Evolutionary conservation across 208 protist species (phyloP).

Genomic region (Acanthamoeba castellanii): DNA sequence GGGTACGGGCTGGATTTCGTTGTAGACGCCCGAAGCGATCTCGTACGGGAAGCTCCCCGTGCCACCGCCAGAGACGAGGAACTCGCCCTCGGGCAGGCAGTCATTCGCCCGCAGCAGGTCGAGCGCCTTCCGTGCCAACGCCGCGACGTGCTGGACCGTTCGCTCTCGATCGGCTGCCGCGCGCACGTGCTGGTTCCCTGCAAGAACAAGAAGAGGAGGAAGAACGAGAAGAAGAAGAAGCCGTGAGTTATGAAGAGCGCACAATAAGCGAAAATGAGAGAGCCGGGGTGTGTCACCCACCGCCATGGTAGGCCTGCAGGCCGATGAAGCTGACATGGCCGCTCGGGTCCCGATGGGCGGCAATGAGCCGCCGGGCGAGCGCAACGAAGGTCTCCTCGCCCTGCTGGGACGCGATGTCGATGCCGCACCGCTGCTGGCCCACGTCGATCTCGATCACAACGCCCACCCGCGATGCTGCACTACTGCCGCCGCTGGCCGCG

Average conservation of each 20-base stretch:
- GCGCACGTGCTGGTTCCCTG: not conserved
- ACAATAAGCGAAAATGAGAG: not conserved
- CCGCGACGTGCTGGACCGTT: not conserved
- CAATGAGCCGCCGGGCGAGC: not conserved
- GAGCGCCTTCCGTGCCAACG: not conserved
- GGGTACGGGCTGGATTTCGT: not conserved
- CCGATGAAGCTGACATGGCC: not conserved
- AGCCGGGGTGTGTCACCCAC: not conserved
- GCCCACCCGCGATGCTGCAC: not conserved
- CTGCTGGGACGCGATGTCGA: not conserved
- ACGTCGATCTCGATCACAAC: not conserved
- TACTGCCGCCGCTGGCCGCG: not conserved
- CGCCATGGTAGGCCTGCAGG: conserved; percentile 14
- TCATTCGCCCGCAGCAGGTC: not conserved
- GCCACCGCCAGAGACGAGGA: not conserved
- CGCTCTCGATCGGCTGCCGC: not conserved
- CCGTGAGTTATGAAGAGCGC: not conserved
- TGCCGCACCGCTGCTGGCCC: conserved; percentile 5
- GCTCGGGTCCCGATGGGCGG: not conserved
- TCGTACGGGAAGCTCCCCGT: conserved; percentile 17
- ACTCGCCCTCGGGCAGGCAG: conserved; percentile 7
- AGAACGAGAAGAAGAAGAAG: too few species aligned
- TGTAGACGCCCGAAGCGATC: not conserved
- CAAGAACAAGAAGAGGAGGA: not conserved
- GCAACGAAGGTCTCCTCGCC: not conserved